Evolutionary conservation across 495 filamentous ascomycete genomes (phyloP).

Genomic region (Penicillium psychrofluorescens): DNA sequence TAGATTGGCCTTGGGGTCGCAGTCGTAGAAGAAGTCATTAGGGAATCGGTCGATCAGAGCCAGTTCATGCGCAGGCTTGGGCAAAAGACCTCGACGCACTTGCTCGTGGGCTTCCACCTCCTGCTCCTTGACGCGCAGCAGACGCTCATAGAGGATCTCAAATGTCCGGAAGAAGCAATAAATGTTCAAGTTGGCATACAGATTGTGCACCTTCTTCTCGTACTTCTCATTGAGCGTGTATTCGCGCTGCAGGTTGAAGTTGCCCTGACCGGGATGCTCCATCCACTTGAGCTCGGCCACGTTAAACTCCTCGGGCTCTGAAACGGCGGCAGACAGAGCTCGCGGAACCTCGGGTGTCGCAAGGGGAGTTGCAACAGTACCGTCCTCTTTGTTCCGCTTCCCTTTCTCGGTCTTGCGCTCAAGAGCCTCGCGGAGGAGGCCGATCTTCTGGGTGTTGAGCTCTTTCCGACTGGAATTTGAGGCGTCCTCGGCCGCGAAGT

Average conservation of each 20-base stretch:
- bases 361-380: slow-evolving; percentile 71
- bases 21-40: slow-evolving; percentile 73
- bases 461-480: slow-evolving; percentile 51
- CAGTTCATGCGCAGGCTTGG: slow-evolving; percentile 75
- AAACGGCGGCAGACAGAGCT: slow-evolving; percentile 35
- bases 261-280: slow-evolving; percentile 47
- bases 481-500: slow-evolving; percentile 39
- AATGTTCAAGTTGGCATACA: slow-evolving; percentile 84
- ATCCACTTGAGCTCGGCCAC: slow-evolving; percentile 49
- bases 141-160: slow-evolving; percentile 75
- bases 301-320: slow-evolving; percentile 42
- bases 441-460: slow-evolving; percentile 61
- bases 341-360: slow-evolving; percentile 34
- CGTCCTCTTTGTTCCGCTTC: slow-evolving; percentile 67
- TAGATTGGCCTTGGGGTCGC: slow-evolving; percentile 52
- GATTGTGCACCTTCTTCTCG: slow-evolving; percentile 67
- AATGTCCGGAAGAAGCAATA: slow-evolving; percentile 92
- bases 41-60: slow-evolving; percentile 69
- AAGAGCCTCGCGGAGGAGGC: slow-evolving; percentile 79
- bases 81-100: slow-evolving; percentile 54
- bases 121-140: slow-evolving; percentile 72
- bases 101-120: slow-evolving; percentile 64
- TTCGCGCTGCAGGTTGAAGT: slow-evolving; percentile 48
- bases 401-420: slow-evolving; percentile 63
- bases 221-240: slow-evolving; percentile 75